phyloP scores from a whole-genome alignment of 768 basidiomycete species.

The Lentinula boryana region DNA sequence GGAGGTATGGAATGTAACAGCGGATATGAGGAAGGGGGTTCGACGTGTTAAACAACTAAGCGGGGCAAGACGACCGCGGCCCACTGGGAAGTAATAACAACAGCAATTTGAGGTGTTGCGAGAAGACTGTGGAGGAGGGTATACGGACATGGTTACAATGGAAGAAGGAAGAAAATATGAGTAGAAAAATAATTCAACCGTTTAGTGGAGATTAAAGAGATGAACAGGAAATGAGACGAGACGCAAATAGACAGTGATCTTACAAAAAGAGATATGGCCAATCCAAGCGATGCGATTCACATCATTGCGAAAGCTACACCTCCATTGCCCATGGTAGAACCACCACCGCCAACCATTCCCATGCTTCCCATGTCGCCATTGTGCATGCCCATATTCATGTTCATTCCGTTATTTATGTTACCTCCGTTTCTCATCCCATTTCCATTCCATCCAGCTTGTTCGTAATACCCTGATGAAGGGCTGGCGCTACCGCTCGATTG shows the following conservation, averaged over 20 bases:
- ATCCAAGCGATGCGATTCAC: conserved; percentile 5
- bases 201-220: neutral
- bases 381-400: conserved; percentile 5
- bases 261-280: neutral
- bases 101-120: neutral
- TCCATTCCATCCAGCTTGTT: conserved; percentile 4
- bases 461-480: neutral
- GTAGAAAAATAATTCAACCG: no score
- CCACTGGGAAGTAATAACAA: neutral
- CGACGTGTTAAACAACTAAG: neutral
- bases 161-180: neutral
- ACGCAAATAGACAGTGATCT: neutral
- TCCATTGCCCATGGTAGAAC: conserved; percentile 12
- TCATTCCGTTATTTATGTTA: neutral
- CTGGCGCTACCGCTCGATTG: conserved; percentile 16
- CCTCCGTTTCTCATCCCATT: conserved; percentile 8
- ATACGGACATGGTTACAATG: conserved; percentile 1
- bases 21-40: neutral
- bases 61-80: neutral
- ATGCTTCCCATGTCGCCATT: conserved; percentile 5
- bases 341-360: conserved; percentile 14
- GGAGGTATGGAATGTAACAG: neutral
- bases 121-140: neutral
- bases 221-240: neutral
- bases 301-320: conserved; percentile 15